Conservation (phyloP, 2,329 filamentous ascomycete genomes). For the Ophiostoma sp. region DNA sequence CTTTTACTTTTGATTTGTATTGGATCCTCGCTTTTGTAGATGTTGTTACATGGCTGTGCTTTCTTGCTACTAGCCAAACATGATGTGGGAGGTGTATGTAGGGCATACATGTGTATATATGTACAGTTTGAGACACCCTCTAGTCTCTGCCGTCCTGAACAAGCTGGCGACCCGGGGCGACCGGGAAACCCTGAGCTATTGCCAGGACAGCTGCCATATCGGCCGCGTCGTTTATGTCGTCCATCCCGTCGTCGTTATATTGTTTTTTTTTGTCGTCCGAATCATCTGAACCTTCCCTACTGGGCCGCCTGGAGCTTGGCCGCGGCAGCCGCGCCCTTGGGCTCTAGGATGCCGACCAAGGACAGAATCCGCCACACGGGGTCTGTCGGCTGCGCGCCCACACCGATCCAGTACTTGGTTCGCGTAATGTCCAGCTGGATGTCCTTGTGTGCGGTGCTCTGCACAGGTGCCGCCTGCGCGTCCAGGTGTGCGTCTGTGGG, state of each 20-base stretch:
- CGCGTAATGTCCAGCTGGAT: constrained; percentile 76
- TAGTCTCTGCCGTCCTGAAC: background rate
- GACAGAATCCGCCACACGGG: constrained; percentile 79
- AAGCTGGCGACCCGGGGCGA: background rate
- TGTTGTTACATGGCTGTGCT: constrained; percentile 17
- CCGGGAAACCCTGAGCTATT: background rate
- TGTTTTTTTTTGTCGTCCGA: background rate
- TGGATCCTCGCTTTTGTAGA: background rate
- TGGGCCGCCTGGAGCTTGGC: background rate
- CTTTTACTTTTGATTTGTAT: too few species aligned
- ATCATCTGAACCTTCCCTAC: background rate
- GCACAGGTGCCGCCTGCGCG: background rate
- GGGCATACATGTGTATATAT: constrained; percentile 18
- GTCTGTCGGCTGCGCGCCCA: constrained; percentile 90
- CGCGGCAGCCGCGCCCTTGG: constrained; percentile 18
- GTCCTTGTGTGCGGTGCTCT: constrained; percentile 64
- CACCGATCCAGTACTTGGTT: constrained; percentile 93
- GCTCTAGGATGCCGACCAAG: constrained; percentile 54
- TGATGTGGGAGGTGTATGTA: constrained; percentile 16
- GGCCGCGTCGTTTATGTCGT: background rate
- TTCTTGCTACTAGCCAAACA: background rate
- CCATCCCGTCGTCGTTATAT: background rate
- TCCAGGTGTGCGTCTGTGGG: background rate
- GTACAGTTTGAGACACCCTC: constrained; percentile 13
- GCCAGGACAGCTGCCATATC: background rate